Conservation (phyloP, 176 grass and related monocot genomes). For the Aegilops tauschii region DNA sequence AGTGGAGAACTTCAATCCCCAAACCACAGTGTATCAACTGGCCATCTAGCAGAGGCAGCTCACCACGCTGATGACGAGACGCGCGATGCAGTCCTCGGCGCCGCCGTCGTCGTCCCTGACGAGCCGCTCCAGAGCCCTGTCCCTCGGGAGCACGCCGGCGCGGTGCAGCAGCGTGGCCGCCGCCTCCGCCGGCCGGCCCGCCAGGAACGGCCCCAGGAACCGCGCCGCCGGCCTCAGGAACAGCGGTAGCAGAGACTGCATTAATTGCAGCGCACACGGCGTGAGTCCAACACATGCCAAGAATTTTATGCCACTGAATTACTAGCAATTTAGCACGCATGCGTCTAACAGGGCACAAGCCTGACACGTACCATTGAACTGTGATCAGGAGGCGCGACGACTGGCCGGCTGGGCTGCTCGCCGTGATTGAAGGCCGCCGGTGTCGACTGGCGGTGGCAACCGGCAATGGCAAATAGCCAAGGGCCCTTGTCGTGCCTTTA, state of each 20-base stretch:
- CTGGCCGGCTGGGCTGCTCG: background rate
- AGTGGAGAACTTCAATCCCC: too few species aligned
- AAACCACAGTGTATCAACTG: too few species aligned
- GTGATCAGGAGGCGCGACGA: too few species aligned
- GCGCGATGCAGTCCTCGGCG: constrained; percentile 34
- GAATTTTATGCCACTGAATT: too few species aligned
- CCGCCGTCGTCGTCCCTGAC: constrained; percentile 36
- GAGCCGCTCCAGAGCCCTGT: constrained; percentile 47
- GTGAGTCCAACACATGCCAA: background rate
- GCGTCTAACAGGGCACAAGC: too few species aligned
- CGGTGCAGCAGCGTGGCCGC: constrained; percentile 61
- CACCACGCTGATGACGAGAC: constrained; percentile 50
- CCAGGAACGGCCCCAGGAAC: constrained; percentile 36
- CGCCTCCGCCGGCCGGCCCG: constrained; percentile 27
- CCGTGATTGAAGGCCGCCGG: background rate
- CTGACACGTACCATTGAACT: background rate
- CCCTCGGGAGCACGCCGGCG: constrained; percentile 62
- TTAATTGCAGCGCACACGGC: background rate
- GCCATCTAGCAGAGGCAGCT: constrained; percentile 38
- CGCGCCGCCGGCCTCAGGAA: constrained; percentile 43
- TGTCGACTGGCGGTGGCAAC: background rate
- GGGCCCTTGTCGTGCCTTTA: too few species aligned
- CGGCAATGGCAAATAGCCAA: too few species aligned
- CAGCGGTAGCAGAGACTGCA: constrained; percentile 45
- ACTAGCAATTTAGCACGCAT: too few species aligned